A percentile compares a stretch with the other conserved stretches of the same genome.
These are phyloP conservation scores for Fusarium graminum DNA, from an alignment of 2,329 filamentous ascomycete species.

Conservation along the genomic window DNA sequence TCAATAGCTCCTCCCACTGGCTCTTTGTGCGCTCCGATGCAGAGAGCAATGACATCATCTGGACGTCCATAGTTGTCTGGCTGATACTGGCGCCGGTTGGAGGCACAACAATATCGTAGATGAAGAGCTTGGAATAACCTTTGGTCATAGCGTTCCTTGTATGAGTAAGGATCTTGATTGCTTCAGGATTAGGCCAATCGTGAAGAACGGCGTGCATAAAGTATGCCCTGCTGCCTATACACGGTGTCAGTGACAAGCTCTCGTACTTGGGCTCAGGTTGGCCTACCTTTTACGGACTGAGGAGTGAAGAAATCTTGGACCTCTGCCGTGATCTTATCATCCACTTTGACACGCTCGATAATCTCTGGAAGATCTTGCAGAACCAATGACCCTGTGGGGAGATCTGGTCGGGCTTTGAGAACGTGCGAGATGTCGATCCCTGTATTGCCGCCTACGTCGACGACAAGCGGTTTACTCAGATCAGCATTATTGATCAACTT, in stretches of 20 bases:
- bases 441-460: conserved; percentile 38
- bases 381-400: conserved; percentile 13
- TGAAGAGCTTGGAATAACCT: conserved; percentile 47
- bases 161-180: conserved; percentile 47
- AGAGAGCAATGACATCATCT: conserved; percentile 47
- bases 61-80: conserved; percentile 49
- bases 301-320: conserved; percentile 39
- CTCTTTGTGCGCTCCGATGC: conserved; percentile 41
- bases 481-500: conserved; percentile 25
- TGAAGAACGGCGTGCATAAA: conserved; percentile 63
- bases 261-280: fast-evolving
- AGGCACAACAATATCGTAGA: conserved; percentile 42
- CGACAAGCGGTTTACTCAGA: conserved; percentile 21
- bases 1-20: conserved; percentile 36
- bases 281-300: conserved; percentile 28
- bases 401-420: conserved; percentile 11
- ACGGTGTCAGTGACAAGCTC: not conserved
- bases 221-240: no score
- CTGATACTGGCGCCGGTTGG: conserved; percentile 36
- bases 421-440: conserved; percentile 36
- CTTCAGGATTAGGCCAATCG: conserved; percentile 61
- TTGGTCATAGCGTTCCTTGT: conserved; percentile 34
- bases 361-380: conserved; percentile 39
- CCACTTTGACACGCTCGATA: conserved; percentile 16
- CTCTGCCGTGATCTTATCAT: conserved; percentile 27